Evolutionary conservation across 768 basidiomycete species (phyloP), one percentile per base, ranked within the genome.

Genomic region (Auricularia cornea): DNA sequence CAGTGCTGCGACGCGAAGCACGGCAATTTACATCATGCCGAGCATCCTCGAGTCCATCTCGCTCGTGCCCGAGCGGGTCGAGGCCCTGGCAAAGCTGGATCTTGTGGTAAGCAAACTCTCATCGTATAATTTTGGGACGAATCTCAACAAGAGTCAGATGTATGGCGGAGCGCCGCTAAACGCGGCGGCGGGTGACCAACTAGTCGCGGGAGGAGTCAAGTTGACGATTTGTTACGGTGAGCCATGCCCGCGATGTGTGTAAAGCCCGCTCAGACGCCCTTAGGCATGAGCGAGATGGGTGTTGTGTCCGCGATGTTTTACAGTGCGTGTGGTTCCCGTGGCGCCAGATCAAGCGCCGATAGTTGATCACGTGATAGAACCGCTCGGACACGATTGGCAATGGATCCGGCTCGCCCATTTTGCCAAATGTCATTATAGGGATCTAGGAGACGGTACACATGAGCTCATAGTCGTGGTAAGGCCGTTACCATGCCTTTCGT

Each of bases 81-180:
- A 48, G 44, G 20, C 11, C 11, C 44, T 48, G 5, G 11, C 23
- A 18, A 18, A 18, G 6, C 44, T 48, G 12, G 44, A 48, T 48
- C 20, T 23, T 48, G 44, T 48, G 20, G 44, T 48, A 18, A 6
- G 44, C 6, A 18, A 20, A 1, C 11, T 20, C 44, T 48, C 4
- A 1, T 23, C 20, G 1, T 6, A 14, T 23, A 5, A 20, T 18
- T 12, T 20, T 6, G 5, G 44, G 44, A 6, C 11, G 11, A 23
- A 8, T 48, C 20, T 8, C 38, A 40, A 20, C 2, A 14, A 18
- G 3, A 3, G 12, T 20, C 3, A 48, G 44, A 59, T 52, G 64
- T 72, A 66, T 63, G 71, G 69, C 29, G 72, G 71, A n/a, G 72
- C 71, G 0, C 70, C 71, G 1, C 59, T 73, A 20, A 54, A 65